Conservation (phyloP, 352 stramenopile species). For the Phytophthora lateralis region DNA sequence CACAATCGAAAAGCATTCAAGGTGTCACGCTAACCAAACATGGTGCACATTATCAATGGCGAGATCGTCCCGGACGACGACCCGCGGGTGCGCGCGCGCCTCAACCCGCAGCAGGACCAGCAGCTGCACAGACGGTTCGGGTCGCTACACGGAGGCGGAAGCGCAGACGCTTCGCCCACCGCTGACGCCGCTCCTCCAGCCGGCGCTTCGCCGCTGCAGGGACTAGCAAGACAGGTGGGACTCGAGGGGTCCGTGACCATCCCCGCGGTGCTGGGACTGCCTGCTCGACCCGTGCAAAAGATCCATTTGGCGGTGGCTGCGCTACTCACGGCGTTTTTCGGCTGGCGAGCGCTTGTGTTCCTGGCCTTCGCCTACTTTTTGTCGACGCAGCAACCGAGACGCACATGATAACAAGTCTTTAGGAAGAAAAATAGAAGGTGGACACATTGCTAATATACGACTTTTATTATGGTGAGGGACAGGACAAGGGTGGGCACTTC, state of each 20-base stretch:
- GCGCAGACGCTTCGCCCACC: conserved; percentile 8
- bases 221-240: conserved; percentile 54
- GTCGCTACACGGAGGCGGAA: conserved; percentile 31
- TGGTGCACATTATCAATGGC: conserved; percentile 91
- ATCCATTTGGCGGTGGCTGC: conserved; percentile 65
- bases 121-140: conserved; percentile 33
- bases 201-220: conserved; percentile 46
- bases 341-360: conserved; percentile 78
- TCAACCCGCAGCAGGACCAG: conserved; percentile 19
- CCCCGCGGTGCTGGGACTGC: conserved; percentile 61
- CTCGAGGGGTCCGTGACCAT: conserved; percentile 70
- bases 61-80: conserved; percentile 88
- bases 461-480: conserved; percentile 19
- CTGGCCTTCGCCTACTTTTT: conserved; percentile 71
- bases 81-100: conserved; percentile 58
- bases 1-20: conserved; percentile 1
- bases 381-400: conserved; percentile 49
- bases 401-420: conserved; percentile 18
- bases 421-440: not conserved
- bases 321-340: conserved; percentile 63
- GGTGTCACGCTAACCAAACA: conserved; percentile 20
- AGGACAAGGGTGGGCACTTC: not conserved
- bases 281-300: conserved; percentile 66
- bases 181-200: conserved; percentile 10
- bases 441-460: conserved; percentile 32